Conservation (phyloP, 129 eudicot species). For the Deinandra increscens region DNA sequence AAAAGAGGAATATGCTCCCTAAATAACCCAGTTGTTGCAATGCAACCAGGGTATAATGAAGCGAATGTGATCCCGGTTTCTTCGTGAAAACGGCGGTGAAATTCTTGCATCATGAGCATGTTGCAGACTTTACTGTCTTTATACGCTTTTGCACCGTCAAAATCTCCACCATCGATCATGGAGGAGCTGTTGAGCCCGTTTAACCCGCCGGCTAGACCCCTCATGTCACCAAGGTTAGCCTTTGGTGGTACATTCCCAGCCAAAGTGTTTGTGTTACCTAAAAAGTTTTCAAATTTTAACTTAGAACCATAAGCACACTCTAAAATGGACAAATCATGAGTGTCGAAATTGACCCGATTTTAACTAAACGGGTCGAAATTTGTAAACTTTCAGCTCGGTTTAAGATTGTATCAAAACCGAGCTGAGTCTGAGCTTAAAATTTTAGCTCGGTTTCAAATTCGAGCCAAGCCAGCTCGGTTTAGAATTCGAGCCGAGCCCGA, state of each 20-base stretch:
- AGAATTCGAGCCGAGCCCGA: no score
- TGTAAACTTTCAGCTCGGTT: no score
- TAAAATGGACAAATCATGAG: background rate
- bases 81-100: slow-evolving; percentile 83
- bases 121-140: slow-evolving; percentile 92
- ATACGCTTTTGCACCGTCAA: slow-evolving; percentile 91
- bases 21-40: slow-evolving; percentile 87
- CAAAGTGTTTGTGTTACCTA: slow-evolving; percentile 82
- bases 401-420: no score
- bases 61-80: slow-evolving; percentile 89
- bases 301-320: background rate
- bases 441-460: no score
- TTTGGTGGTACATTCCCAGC: slow-evolving; percentile 93
- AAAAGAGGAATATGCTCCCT: slow-evolving; percentile 89
- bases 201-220: slow-evolving; percentile 72
- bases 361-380: no score
- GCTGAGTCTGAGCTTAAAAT: no score
- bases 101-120: slow-evolving; percentile 95
- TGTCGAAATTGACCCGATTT: no score
- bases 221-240: slow-evolving; percentile 82
- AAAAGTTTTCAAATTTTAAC: slow-evolving; percentile 1
- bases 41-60: slow-evolving; percentile 92
- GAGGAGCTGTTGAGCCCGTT: slow-evolving; percentile 79
- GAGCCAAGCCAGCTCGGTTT: no score
- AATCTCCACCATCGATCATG: slow-evolving; percentile 84